These are phyloP conservation scores for Calvatia gigantea DNA, from an alignment of 768 basidiomycete genomes.

Conservation along the genomic window DNA sequence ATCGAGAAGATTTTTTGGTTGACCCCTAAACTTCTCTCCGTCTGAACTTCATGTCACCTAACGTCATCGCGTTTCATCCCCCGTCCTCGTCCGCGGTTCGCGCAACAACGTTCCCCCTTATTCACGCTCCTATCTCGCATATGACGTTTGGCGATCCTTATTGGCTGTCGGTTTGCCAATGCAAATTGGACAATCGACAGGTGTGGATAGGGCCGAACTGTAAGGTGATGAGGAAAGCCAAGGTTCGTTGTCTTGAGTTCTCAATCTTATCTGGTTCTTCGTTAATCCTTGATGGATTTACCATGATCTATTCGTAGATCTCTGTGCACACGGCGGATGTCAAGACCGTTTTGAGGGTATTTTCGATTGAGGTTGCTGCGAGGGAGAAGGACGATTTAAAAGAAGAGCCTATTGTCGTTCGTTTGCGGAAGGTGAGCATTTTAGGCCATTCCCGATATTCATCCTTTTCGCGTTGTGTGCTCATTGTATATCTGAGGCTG, in stretches of 20 bases:
- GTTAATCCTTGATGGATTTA: constrained; percentile 21
- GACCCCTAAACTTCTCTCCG: not conserved
- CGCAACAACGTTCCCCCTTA: not conserved
- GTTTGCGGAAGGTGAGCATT: constrained; percentile 70
- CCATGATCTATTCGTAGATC: constrained; percentile 48
- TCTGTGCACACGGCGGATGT: constrained; percentile 91
- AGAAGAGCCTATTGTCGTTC: constrained; percentile 80
- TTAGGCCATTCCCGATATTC: not conserved
- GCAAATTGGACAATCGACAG: constrained; percentile 21
- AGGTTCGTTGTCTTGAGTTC: constrained; percentile 46
- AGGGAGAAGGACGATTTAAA: constrained; percentile 79
- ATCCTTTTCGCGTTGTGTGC: constrained; percentile 11
- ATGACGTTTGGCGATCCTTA: constrained; percentile 16
- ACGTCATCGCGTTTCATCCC: constrained; percentile 19
- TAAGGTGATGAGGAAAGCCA: constrained; percentile 91
- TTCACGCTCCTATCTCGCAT: constrained; percentile 18
- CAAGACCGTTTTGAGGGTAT: constrained; percentile 72
- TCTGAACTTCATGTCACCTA: constrained; percentile 9
- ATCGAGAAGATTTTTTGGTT: constrained; percentile 4
- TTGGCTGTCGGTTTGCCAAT: not conserved
- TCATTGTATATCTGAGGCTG: constrained; percentile 49
- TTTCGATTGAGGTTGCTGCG: constrained; percentile 87
- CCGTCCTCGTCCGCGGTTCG: constrained; percentile 15
- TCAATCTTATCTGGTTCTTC: constrained; percentile 9
- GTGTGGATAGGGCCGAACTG: constrained; percentile 80